Percentiles rank a stretch among this genome's conserved stretches.
These are phyloP conservation scores for Blastomyces silverae DNA, from an alignment of 2,329 filamentous ascomycete species.

Conservation along the genomic window DNA sequence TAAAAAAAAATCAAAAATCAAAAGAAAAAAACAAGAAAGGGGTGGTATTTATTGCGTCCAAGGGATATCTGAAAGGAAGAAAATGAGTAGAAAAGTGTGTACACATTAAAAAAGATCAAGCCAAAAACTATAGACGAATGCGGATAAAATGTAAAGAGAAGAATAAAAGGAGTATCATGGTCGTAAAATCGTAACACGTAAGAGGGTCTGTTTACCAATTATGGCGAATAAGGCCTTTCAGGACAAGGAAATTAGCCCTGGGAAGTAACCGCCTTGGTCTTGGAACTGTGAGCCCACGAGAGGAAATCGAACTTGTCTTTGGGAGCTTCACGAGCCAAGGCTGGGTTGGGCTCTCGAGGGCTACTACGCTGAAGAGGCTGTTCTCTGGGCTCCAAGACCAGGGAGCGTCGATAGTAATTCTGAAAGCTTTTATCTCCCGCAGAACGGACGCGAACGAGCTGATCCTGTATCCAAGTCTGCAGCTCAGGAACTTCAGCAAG, in stretches of 20 bases:
- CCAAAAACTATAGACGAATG: not conserved
- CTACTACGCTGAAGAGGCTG: slow-evolving; percentile 21
- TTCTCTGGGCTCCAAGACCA: slow-evolving; percentile 66
- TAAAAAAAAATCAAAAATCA: too few species aligned
- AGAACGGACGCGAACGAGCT: slow-evolving; percentile 68
- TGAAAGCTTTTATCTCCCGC: slow-evolving; percentile 57
- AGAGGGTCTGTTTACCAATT: not conserved
- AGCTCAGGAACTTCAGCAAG: slow-evolving; percentile 77
- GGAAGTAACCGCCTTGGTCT: slow-evolving; percentile 36
- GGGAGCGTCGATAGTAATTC: slow-evolving; percentile 71
- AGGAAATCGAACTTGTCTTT: slow-evolving; percentile 50
- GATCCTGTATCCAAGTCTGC: slow-evolving; percentile 83
- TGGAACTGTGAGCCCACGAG: slow-evolving; percentile 45
- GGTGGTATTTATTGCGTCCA: not conserved
- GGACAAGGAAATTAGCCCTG: slow-evolving; percentile 26
- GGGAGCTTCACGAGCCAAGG: slow-evolving; percentile 35
- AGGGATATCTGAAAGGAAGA: slow-evolving; percentile 1
- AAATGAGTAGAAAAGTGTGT: not conserved
- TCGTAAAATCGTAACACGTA: slow-evolving; percentile 24
- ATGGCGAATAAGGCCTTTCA: not conserved
- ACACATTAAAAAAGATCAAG: slow-evolving; percentile 5
- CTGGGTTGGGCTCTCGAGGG: slow-evolving; percentile 25
- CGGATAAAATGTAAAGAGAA: slow-evolving; percentile 11
- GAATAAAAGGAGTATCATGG: slow-evolving; percentile 15
- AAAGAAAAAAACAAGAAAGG: not conserved